These are phyloP conservation scores for Tolypocladium sp. DNA, from an alignment of 2,329 filamentous ascomycete species.

Conservation along the genomic window DNA sequence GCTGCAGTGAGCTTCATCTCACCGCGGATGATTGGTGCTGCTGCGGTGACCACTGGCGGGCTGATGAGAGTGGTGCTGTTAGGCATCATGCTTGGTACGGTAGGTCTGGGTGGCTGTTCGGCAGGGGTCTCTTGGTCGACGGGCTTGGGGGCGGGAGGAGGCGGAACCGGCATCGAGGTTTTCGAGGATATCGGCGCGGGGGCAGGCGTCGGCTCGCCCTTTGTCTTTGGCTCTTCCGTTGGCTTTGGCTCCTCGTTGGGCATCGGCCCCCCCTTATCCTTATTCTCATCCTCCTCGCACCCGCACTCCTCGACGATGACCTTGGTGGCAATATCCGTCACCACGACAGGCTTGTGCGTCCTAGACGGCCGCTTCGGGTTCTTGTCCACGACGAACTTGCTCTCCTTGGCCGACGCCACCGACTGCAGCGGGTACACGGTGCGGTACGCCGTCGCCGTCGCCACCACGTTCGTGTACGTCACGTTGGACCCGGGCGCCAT, in stretches of 20 bases:
- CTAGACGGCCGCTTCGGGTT: slow-evolving; percentile 20
- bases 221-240: too few relatives aligned
- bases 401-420: not conserved
- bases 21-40: not conserved
- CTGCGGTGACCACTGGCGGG: slow-evolving; percentile 1
- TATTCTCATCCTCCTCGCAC: not conserved
- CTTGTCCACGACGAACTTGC: not conserved
- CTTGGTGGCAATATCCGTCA: not conserved
- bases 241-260: not conserved
- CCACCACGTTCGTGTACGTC: slow-evolving; percentile 1
- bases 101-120: not conserved
- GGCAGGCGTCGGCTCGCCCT: too few relatives aligned
- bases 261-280: not conserved
- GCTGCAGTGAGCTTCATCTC: not conserved
- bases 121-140: not conserved
- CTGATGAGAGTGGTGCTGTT: slow-evolving; percentile 13
- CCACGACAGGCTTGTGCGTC: not conserved
- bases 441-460: not conserved
- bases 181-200: too few relatives aligned
- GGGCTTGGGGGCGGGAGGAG: not conserved
- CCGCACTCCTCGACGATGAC: not conserved
- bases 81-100: not conserved
- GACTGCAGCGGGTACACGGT: slow-evolving; percentile 1
- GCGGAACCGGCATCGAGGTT: too few relatives aligned
- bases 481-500: slow-evolving; percentile 13